Evolutionary conservation across 176 grass and related monocot species (phyloP), one percentile per base, ranked within the genome.

Genomic region (Musa beccarii): DNA sequence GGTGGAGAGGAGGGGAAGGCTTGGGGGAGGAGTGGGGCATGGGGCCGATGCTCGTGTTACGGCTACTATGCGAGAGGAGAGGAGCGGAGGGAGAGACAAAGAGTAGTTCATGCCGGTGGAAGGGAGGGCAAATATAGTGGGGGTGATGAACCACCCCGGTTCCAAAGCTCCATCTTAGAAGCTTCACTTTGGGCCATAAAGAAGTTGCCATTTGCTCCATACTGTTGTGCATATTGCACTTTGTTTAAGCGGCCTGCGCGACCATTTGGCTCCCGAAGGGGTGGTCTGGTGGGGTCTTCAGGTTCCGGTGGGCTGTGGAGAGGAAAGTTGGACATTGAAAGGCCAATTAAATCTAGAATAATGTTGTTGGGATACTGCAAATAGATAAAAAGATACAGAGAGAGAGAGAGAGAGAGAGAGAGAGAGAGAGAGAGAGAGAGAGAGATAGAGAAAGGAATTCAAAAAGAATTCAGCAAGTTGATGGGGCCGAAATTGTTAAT

Each of bases 11-110:
- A 20, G 69, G 69, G 15, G 49, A 71, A 9, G 69, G 49, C 34
- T 51, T 71, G 3, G 69, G 49, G 50, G 49, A 71, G 49, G 34
- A 17, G 69, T 71, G 69, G 49, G 69, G 69, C 69, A 71, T 71
- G 49, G 34, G 0, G 4, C 5, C 34, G 34, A 43, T 5, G 0
- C 34, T 43, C 4, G 34, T 43, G 34, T 43, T 5, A 43, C 34
- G 6, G 34, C 34, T 43, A 11, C 34, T 43, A 11, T 15, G 19
- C 16, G n/a, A 19, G n/a, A 64, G 63, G 22, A 65, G n/a, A 23
- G 62, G 21, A 65, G 29, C 2, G 29, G 29, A 29, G 29, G 29
- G 29, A 29, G 29, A 29, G 26, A 28, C 2, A 34, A 34, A 0
- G 34, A 34, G 3, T 43, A 4, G 34, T 43, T 43, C 34, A 43